phyloP scores from a whole-genome alignment of 768 basidiomycete genomes.

The Xanthoconium stramineum region DNA sequence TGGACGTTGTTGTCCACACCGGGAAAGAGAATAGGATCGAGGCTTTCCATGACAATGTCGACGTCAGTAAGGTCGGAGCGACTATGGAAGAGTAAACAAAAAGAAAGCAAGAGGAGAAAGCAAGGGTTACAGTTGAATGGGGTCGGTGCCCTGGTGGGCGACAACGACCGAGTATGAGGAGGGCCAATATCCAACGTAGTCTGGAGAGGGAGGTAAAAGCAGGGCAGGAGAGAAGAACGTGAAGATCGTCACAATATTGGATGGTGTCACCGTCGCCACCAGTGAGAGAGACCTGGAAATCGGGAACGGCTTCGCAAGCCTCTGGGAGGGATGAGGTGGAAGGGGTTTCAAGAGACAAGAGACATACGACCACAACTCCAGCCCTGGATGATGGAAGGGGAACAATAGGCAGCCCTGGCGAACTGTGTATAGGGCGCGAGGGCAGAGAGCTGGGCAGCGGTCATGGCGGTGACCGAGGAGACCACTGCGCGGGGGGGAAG shows the following conservation, averaged over 20 bases:
- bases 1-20: constrained; percentile 42
- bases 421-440: constrained; percentile 49
- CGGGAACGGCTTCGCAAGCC: constrained; percentile 40
- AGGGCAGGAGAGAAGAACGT: not conserved
- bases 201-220: constrained; percentile 26
- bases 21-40: constrained; percentile 52
- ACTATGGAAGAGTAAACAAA: constrained; percentile 25
- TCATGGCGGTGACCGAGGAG: constrained; percentile 20
- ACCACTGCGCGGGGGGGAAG: not conserved
- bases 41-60: constrained; percentile 37
- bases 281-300: constrained; percentile 33
- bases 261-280: constrained; percentile 49
- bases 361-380: constrained; percentile 46
- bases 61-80: constrained; percentile 50
- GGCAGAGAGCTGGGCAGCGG: constrained; percentile 32
- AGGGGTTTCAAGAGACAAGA: not conserved
- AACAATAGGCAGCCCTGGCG: constrained; percentile 55
- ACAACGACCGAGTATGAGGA: constrained; percentile 51
- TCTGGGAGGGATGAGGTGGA: constrained; percentile 14
- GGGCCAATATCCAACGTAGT: constrained; percentile 57
- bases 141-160: constrained; percentile 61
- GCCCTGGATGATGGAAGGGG: constrained; percentile 31
- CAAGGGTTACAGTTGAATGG: constrained; percentile 44
- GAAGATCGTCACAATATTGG: constrained; percentile 42
- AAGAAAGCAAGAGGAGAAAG: not conserved